Evolutionary conservation across 2,329 filamentous ascomycete species (phyloP).

Genomic region (Pseudocercospora cruenta): DNA sequence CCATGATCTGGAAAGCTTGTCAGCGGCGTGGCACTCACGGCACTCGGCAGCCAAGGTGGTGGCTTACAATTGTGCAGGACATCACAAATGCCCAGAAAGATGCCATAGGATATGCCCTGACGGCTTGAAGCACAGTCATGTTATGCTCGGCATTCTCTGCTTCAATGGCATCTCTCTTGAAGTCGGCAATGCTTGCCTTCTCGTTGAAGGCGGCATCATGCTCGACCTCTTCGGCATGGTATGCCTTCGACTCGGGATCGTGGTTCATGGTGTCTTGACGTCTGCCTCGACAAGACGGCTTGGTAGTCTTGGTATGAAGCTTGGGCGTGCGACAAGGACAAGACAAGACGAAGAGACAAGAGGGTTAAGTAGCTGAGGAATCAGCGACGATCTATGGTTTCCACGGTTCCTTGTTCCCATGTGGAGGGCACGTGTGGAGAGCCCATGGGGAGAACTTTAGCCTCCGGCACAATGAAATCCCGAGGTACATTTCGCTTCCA

Average conservation of each 20-base stretch:
- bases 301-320: not conserved
- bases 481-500: not conserved
- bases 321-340: not conserved
- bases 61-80: slow-evolving; percentile 59
- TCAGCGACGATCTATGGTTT: not conserved
- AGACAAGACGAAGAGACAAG: not conserved
- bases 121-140: slow-evolving; percentile 55
- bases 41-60: not conserved
- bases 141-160: slow-evolving; percentile 60
- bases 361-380: not conserved
- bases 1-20: slow-evolving; percentile 59
- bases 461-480: not conserved
- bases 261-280: not conserved
- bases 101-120: slow-evolving; percentile 57
- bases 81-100: slow-evolving; percentile 60
- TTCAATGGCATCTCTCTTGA: slow-evolving; percentile 59
- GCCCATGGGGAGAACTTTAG: not conserved
- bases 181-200: slow-evolving; percentile 39
- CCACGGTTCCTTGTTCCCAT: not conserved
- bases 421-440: not conserved
- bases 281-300: not conserved
- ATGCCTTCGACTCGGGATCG: not conserved
- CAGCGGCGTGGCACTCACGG: slow-evolving; percentile 19
- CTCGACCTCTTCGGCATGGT: slow-evolving; percentile 1
- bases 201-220: slow-evolving; percentile 13